A percentile compares a stretch with the other conserved stretches of the same genome.
phyloP scores from a whole-genome alignment of 2,329 filamentous ascomycete species.

The Aquanectria penicillioides region DNA sequence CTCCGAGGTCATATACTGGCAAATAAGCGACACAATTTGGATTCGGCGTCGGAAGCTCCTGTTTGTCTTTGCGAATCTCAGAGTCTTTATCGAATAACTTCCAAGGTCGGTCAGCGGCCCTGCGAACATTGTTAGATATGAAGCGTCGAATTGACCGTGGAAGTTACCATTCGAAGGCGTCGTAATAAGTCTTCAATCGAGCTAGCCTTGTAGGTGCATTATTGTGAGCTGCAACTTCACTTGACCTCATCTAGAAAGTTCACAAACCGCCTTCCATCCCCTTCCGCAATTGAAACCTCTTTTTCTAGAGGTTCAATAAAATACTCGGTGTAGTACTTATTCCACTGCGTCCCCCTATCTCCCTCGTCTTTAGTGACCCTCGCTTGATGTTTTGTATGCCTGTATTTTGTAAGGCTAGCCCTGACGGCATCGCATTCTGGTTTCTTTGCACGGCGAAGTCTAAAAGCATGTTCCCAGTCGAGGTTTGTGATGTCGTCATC shows the following conservation, averaged over 20 bases:
- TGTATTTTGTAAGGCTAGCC: slow-evolving; percentile 8
- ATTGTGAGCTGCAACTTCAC: no score
- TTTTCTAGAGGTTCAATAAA: slow-evolving; percentile 4
- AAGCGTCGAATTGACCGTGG: no score
- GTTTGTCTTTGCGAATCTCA: slow-evolving; percentile 2
- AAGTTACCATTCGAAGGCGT: slow-evolving; percentile 17
- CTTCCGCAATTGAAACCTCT: background rate
- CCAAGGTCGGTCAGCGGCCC: slow-evolving; percentile 13
- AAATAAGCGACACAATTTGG: slow-evolving; percentile 30
- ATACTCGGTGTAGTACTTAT: background rate
- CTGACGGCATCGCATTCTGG: slow-evolving; percentile 8
- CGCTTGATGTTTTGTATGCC: slow-evolving; percentile 10
- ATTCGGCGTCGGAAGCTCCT: slow-evolving; percentile 19
- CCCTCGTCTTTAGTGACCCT: background rate
- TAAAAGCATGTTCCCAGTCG: slow-evolving; percentile 15
- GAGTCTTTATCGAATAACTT: slow-evolving; percentile 13
- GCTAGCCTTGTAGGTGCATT: no score
- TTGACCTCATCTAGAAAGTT: no score
- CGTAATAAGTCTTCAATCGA: slow-evolving; percentile 19
- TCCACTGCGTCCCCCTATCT: slow-evolving; percentile 7
- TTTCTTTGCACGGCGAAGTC: slow-evolving; percentile 10
- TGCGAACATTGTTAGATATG: background rate
- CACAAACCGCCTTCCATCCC: slow-evolving; percentile 19
- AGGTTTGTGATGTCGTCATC: slow-evolving; percentile 14
- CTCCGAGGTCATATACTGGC: slow-evolving; percentile 23